Conservation (phyloP, 768 basidiomycete species). For the Boletus pseudo-olivaceus region DNA sequence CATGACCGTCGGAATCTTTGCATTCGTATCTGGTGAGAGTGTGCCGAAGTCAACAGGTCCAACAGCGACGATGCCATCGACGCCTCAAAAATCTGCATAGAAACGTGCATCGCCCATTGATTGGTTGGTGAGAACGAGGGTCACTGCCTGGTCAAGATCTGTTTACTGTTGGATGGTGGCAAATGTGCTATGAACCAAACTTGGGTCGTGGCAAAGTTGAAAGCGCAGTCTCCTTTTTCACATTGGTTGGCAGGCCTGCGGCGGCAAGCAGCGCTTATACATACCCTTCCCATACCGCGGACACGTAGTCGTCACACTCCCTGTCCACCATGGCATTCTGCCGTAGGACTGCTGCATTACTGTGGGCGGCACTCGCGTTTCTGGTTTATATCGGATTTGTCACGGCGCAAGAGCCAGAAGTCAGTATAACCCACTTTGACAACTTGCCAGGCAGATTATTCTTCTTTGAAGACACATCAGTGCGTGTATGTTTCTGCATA, state of each 20-base stretch:
- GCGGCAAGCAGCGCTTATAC: background rate
- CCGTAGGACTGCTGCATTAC: conserved; percentile 24
- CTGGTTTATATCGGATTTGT: conserved; percentile 19
- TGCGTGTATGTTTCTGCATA: conserved; percentile 39
- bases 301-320: conserved; percentile 11
- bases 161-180: background rate
- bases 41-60: conserved; percentile 19
- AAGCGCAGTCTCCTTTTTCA: conserved; percentile 5
- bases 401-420: conserved; percentile 45
- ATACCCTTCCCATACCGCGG: conserved; percentile 3
- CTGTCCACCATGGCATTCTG: conserved; percentile 28
- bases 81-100: conserved; percentile 11
- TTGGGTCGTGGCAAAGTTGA: conserved; percentile 14
- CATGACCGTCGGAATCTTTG: conserved; percentile 23
- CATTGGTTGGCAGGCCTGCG: background rate
- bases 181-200: background rate
- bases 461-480: conserved; percentile 92
- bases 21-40: background rate
- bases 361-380: conserved; percentile 26
- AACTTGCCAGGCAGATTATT: conserved; percentile 74
- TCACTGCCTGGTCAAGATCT: conserved; percentile 26
- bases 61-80: conserved; percentile 28
- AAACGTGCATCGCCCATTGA: conserved; percentile 24
- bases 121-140: conserved; percentile 26
- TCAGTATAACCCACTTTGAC: conserved; percentile 52